Base-by-base conservation (phyloP, 352 stramenopile genomes). In the Phytophthora fragariaefolia region DNA sequence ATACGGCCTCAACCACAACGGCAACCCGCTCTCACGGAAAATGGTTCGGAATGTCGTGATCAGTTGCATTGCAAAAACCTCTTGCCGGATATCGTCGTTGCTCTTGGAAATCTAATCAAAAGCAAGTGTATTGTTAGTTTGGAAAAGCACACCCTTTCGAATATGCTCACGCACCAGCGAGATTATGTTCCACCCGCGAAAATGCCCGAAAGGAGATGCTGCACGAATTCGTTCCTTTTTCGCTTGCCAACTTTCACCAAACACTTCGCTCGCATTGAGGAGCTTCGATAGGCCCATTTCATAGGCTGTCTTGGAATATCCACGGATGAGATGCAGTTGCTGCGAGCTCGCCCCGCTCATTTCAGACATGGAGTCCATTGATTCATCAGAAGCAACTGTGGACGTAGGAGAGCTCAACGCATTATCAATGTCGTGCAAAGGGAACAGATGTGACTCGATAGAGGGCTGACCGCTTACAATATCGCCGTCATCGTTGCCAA, bases 51-150 rank as follows among this genome's bases (percentile, higher is more conserved):
- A 98, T 30, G 97, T 88, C 20, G 87, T 82, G 66, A 99, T 98
- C 0, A 99, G 76, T 69, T 99, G 95, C 85, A 98, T 96, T 3
- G 95, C 90, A 75, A 98, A 98, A 12, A 97, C 91, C 69, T 99
- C 96, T 69, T 99, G 97, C 15, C 96, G 80, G 53, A 99, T 84
- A 64, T 99, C 96, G 71, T 99, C 97, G 71, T 98, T 98, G 27
- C 89, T 97, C 74, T 99, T 99, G 7, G 98, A 93, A 73, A 99
- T 98, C 67, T 89, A 8, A 57, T 6, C 17, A 56, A 66, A 53
- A 22, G 15, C 32, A 43, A 43, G 34, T 9, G 12, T n/a, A n/a
- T n/a, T n/a, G n/a, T n/a, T n/a, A n/a, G n/a, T n/a, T n/a, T n/a
- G n/a, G n/a, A n/a, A n/a, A n/a, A n/a, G n/a, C n/a, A n/a, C n/a